Conservation (phyloP, 805 yeast genomes). For the Candida maesae region DNA sequence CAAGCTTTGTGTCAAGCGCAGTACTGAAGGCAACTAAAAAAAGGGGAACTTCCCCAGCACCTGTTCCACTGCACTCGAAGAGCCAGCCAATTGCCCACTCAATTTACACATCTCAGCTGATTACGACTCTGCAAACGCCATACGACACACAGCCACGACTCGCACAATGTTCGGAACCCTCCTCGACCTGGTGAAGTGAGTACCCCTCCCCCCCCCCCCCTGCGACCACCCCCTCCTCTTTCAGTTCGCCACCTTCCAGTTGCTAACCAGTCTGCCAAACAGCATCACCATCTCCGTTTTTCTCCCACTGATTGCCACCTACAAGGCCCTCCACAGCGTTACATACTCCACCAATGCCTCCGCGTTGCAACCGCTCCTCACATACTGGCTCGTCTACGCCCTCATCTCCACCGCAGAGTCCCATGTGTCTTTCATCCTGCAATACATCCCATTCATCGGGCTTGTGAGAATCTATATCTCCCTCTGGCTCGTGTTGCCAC, state of each 20-base stretch:
- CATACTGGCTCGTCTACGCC: conserved; percentile 67
- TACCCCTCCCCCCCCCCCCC: background rate
- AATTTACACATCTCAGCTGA: too few species aligned
- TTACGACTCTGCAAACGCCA: background rate
- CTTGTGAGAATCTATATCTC: conserved; percentile 44
- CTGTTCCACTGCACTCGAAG: too few species aligned
- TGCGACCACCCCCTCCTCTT: too few species aligned
- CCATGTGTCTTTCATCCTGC: conserved; percentile 40
- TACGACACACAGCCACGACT: too few species aligned
- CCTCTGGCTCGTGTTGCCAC: conserved; percentile 59
- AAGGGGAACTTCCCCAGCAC: background rate
- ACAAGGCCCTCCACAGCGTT: conserved; percentile 43
- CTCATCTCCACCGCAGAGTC: conserved; percentile 37
- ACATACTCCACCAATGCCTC: background rate
- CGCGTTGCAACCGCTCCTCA: conserved; percentile 38
- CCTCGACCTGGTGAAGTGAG: conserved; percentile 15
- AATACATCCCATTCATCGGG: conserved; percentile 52
- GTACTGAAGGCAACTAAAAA: conserved; percentile 1
- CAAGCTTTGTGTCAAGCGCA: conserved; percentile 1
- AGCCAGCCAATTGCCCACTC: too few species aligned
- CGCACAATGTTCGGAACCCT: conserved; percentile 13
- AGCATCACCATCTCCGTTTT: conserved; percentile 41
- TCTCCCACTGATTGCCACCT: conserved; percentile 61
- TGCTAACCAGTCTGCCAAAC: conserved; percentile 6
- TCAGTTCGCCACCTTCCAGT: background rate